These are phyloP conservation scores for Sphenostylis stenocarpa DNA, from an alignment of 306 rosid species.

Conservation along the genomic window DNA sequence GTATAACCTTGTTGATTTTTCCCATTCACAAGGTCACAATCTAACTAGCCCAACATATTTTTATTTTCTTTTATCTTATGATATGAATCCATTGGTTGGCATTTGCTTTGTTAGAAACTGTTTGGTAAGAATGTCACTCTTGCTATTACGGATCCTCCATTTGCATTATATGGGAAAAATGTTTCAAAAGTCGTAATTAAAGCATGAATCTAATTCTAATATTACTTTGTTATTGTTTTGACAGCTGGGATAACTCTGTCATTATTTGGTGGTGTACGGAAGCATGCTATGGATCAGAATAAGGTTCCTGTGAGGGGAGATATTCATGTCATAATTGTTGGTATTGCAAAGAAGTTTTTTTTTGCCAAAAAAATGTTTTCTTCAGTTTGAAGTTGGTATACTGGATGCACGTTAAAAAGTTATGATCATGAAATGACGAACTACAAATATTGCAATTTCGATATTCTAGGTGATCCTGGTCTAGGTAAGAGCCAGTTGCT, in stretches of 20 bases:
- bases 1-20: slow-evolving; percentile 17
- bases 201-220: slow-evolving; percentile 25
- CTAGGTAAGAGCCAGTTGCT: slow-evolving; percentile 92
- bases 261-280: slow-evolving; percentile 87
- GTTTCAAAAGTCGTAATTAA: slow-evolving; percentile 18
- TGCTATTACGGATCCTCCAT: background rate
- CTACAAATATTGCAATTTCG: slow-evolving; percentile 27
- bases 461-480: slow-evolving; percentile 87
- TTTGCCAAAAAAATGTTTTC: slow-evolving; percentile 21
- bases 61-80: slow-evolving; percentile 8
- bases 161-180: slow-evolving; percentile 2
- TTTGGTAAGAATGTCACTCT: slow-evolving; percentile 17
- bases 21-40: slow-evolving; percentile 6
- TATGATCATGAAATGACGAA: slow-evolving; percentile 26
- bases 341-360: slow-evolving; percentile 43
- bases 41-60: background rate
- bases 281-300: slow-evolving; percentile 82
- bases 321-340: slow-evolving; percentile 89
- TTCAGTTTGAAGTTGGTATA: background rate
- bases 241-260: slow-evolving; percentile 87
- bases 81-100: slow-evolving; percentile 2
- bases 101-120: slow-evolving; percentile 13
- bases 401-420: background rate
- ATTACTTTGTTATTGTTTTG: slow-evolving; percentile 32
- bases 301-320: slow-evolving; percentile 99